A percentile compares a stretch with the other conserved stretches of the same genome.
Evolutionary conservation across 1,139 yeast species (phyloP).

Genomic region (Lizanozyma gosingica): DNA sequence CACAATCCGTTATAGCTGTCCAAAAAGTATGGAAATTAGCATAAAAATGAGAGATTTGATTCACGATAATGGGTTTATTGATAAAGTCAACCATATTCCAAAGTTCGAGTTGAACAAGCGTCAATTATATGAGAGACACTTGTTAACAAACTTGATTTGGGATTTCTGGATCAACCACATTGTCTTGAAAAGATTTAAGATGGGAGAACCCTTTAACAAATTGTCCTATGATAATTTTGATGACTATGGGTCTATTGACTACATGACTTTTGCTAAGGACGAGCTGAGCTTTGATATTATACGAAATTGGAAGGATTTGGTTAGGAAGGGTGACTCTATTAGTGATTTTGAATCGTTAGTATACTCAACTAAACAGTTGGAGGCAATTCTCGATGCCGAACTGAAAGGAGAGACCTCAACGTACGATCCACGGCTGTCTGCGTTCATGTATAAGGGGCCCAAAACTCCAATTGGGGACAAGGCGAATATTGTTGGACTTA

Average conservation of each 20-base stretch:
- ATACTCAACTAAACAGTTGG: not conserved
- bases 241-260: not conserved
- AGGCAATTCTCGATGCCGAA: not conserved
- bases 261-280: not conserved
- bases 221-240: slow-evolving; percentile 1
- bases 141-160: slow-evolving; percentile 11
- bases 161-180: slow-evolving; percentile 6
- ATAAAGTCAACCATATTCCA: slow-evolving; percentile 3
- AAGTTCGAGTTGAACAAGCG: slow-evolving; percentile 3
- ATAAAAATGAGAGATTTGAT: slow-evolving; percentile 6
- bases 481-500: not conserved
- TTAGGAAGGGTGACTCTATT: slow-evolving; percentile 2
- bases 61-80: slow-evolving; percentile 7
- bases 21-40: slow-evolving; percentile 1
- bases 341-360: slow-evolving; percentile 3
- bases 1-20: slow-evolving; percentile 3
- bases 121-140: slow-evolving; percentile 9
- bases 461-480: not conserved
- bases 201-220: slow-evolving; percentile 8
- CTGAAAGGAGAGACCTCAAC: not conserved
- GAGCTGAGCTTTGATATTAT: not conserved
- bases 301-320: not conserved
- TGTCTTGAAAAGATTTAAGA: slow-evolving; percentile 5
- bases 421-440: not conserved
- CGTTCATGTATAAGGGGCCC: not conserved